These are phyloP conservation scores for Carex sylvatica DNA, from an alignment of 202 grass and related monocot species.

Conservation along the genomic window DNA sequence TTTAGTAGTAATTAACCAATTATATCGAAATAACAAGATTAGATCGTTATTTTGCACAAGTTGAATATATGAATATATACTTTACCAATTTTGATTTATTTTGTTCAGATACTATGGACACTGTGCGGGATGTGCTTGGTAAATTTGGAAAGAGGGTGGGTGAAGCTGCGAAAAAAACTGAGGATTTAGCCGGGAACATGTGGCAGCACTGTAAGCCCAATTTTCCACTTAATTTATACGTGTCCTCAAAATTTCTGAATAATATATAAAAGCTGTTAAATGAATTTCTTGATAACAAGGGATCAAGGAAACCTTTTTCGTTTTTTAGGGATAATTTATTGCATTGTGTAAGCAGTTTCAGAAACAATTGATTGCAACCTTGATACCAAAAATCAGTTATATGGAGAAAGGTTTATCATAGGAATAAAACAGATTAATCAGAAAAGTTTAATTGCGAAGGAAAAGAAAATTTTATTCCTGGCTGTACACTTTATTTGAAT, in stretches of 20 bases:
- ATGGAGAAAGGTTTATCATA: not conserved
- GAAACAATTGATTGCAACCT: not conserved
- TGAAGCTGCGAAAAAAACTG: conserved; percentile 88
- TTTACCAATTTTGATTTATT: conserved; percentile 24
- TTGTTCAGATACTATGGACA: conserved; percentile 67
- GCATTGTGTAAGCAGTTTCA: not conserved
- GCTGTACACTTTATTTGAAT: not conserved
- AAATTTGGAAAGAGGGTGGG: conserved; percentile 86
- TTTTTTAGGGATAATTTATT: not conserved
- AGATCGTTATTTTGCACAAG: not conserved
- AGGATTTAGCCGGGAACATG: conserved; percentile 80
- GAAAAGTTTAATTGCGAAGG: not conserved
- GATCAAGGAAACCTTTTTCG: not conserved
- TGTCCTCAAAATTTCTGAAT: not conserved
- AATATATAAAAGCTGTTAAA: not conserved
- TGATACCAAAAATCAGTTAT: not conserved
- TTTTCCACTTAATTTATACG: not conserved
- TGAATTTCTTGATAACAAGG: not conserved
- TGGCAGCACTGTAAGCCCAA: conserved; percentile 86
- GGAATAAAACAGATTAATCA: not conserved
- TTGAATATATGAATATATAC: not conserved
- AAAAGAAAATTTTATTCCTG: not conserved
- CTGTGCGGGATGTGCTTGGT: conserved; percentile 83
- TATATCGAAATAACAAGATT: not conserved
- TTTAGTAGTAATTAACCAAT: not conserved